Base-by-base conservation (phyloP, 192 early-diverging fungal genomes). In the Coemansia sp. region DNA sequence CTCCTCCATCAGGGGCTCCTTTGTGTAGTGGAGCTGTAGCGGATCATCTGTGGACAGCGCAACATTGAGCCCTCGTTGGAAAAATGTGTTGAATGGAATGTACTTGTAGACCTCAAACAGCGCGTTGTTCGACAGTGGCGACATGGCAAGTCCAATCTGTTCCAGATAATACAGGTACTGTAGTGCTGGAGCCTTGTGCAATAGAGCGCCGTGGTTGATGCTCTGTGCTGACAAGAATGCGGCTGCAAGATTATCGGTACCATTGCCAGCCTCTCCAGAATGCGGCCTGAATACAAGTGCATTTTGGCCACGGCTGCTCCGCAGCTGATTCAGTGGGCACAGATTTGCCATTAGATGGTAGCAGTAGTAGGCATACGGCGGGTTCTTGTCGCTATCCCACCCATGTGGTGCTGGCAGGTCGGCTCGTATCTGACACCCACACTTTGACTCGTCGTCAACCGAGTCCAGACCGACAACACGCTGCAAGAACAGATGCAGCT, bases 101-200 rank as follows among this genome's bases (percentile, higher is more conserved):
- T 94, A 84, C 76, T 98, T 93, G 69, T 94, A 95, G 18, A 89
- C 92, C 61, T 96, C 77, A 70, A 98, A 98, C 37, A 98, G 77
- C 1, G 96, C 94, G 76, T 98, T 98, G 86, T 98, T 98, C 40
- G 94, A 95, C 5, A 98, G 85, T n/a, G 96, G 96, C 11, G 92
- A 94, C 96, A 98, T 96, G 65, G 96, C 94, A 68, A 98, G 90
- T 12, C 94, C 94, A 59, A 98, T 94, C 67, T 98, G 96, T 70
- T 94, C 90, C 61, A 98, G 71, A 68, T 98, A 98, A 78, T 88
- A 97, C 68, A 98, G 84, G 71, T 98, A 98, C 77, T 98, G 96
- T 32, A 98, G 76, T 0, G 91, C 96, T 6, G 96, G 96, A 4
- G 95, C 94, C 68, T 98, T 98, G 38, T 94, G 88, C 53, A 98